Conservation (phyloP, 176 grass and related monocot species). For the Carex myosuroides region DNA sequence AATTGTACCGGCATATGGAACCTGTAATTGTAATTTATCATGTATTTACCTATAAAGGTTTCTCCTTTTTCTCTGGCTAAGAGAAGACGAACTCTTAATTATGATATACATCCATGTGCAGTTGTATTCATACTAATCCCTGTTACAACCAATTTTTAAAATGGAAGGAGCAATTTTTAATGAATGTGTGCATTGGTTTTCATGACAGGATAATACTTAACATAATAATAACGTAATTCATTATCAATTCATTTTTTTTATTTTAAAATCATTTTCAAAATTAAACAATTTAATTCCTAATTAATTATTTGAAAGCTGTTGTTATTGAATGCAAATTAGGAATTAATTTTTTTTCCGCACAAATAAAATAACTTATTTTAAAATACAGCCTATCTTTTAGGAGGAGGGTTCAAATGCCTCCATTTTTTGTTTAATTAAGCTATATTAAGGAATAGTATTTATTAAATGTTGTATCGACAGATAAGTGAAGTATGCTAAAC, state of each 20-base stretch:
- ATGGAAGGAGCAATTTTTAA: background rate
- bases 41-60: background rate
- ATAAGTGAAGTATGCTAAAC: background rate
- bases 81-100: background rate
- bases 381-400: background rate
- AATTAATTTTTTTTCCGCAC: background rate
- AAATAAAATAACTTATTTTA: background rate
- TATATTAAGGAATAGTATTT: no score
- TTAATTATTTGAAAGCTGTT: no score
- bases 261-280: no score
- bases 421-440: background rate
- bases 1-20: background rate
- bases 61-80: background rate
- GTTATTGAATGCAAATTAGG: background rate
- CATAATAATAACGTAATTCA: background rate
- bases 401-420: no score
- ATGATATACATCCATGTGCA: background rate
- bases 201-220: no score
- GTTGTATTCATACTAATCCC: background rate
- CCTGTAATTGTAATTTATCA: background rate
- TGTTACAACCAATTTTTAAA: background rate
- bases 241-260: background rate
- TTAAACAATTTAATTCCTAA: no score
- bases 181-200: background rate
- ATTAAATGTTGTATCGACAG: no score